Conservation (phyloP, 2,329 filamentous ascomycete genomes). For the Aspergillus fischeri region DNA sequence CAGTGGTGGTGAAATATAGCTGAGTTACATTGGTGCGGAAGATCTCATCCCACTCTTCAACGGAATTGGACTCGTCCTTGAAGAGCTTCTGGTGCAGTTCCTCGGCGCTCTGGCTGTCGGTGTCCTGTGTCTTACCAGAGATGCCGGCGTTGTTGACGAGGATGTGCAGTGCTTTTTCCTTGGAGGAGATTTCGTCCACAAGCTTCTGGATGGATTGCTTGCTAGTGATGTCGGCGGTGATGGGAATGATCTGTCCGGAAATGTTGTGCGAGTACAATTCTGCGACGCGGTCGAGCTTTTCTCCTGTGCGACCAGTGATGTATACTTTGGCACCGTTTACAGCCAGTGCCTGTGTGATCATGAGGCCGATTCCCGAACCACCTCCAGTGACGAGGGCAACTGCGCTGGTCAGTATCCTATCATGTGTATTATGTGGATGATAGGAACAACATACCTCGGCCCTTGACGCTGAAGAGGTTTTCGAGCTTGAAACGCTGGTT, state of each 20-base stretch:
- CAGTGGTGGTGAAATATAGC: constrained; percentile 70
- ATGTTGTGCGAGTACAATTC: constrained; percentile 43
- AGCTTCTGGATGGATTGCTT: constrained; percentile 59
- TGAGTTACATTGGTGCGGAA: constrained; percentile 73
- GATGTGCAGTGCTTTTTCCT: constrained; percentile 64
- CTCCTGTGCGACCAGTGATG: constrained; percentile 51
- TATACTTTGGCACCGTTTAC: constrained; percentile 60
- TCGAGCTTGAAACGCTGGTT: constrained; percentile 45
- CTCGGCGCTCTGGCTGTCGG: constrained; percentile 50
- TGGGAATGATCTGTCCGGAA: constrained; percentile 56
- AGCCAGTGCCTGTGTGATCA: constrained; percentile 56
- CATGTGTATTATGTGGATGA: not conserved
- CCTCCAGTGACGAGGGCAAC: constrained; percentile 60
- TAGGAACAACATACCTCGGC: constrained; percentile 31
- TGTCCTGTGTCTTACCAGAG: constrained; percentile 50
- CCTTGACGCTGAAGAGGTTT: constrained; percentile 53
- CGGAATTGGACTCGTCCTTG: constrained; percentile 53
- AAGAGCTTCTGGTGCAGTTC: constrained; percentile 60
- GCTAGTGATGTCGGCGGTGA: constrained; percentile 60
- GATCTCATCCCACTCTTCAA: constrained; percentile 67
- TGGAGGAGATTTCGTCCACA: constrained; percentile 55
- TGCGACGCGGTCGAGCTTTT: constrained; percentile 34
- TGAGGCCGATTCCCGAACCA: constrained; percentile 61
- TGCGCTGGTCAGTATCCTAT: constrained; percentile 8
- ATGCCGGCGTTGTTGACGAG: constrained; percentile 69